phyloP scores from a whole-genome alignment of 2,329 filamentous ascomycete genomes.

The Neofusicoccum sp. region DNA sequence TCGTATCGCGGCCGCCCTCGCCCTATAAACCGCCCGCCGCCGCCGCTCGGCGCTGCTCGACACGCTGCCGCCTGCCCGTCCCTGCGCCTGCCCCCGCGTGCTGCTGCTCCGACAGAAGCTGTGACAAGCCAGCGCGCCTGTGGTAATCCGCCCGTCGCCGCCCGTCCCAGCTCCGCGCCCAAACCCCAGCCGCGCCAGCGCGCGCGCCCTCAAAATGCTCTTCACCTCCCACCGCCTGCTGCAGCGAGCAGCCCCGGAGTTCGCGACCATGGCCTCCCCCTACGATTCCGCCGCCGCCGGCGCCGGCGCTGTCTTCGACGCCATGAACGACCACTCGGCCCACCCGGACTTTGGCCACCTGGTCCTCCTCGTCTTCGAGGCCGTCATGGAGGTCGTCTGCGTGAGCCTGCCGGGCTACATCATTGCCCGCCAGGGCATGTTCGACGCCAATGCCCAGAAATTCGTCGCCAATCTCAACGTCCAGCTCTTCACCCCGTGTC shows the following conservation, averaged over 20 bases:
- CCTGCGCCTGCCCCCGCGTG: neutral
- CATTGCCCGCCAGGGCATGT: conserved; percentile 83
- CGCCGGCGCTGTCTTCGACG: conserved; percentile 30
- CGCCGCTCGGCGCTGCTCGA: neutral
- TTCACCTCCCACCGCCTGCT: conserved; percentile 7
- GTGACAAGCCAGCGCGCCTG: neutral
- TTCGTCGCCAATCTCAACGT: conserved; percentile 96
- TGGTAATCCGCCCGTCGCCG: neutral
- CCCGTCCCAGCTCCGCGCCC: conserved; percentile 37
- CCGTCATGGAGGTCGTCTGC: conserved; percentile 91
- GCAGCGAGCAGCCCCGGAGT: conserved; percentile 23
- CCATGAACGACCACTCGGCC: conserved; percentile 38
- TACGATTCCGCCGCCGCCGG: conserved; percentile 26
- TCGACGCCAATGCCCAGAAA: conserved; percentile 94
- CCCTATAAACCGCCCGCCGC: conserved; percentile 3
- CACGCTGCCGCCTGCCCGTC: neutral
- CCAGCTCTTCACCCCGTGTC: conserved; percentile 91
- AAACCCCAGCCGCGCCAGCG: conserved; percentile 40
- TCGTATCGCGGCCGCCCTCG: neutral
- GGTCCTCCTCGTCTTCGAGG: conserved; percentile 84
- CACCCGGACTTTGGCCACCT: conserved; percentile 69
- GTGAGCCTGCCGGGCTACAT: conserved; percentile 94
- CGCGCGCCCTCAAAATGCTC: conserved; percentile 28
- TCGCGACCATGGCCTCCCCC: conserved; percentile 33
- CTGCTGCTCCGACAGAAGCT: neutral